Evolutionary conservation across 129 eudicot genomes (phyloP).

Genomic region (Flaveria sonorensis): DNA sequence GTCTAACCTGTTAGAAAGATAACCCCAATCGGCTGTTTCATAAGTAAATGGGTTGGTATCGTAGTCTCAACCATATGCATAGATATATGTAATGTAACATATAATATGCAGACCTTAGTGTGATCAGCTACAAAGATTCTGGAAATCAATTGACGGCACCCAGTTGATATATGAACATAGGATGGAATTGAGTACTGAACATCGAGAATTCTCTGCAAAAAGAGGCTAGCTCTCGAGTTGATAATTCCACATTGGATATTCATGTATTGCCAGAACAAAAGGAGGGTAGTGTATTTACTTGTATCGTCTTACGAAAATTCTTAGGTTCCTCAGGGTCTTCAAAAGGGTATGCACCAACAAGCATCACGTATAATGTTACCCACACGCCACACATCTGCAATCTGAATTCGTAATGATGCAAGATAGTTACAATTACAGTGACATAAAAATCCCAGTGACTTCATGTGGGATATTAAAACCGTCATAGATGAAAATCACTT

Average conservation of each 20-base stretch:
- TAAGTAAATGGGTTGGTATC: neutral
- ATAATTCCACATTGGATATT: neutral
- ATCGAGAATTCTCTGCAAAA: slow-evolving; percentile 70
- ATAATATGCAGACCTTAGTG: slow-evolving; percentile 55
- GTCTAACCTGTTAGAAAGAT: neutral
- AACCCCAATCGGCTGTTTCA: neutral
- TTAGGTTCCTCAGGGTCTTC: slow-evolving; percentile 78
- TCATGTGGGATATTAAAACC: neutral
- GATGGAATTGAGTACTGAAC: slow-evolving; percentile 92
- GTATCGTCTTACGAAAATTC: slow-evolving; percentile 77
- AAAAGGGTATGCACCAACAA: slow-evolving; percentile 93
- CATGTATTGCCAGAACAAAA: neutral
- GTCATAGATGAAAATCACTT: neutral
- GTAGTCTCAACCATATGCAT: neutral
- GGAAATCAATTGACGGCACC: slow-evolving; percentile 75
- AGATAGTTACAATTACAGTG: neutral
- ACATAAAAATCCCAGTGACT: neutral
- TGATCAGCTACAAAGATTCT: slow-evolving; percentile 88
- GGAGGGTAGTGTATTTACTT: slow-evolving; percentile 36
- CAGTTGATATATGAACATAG: slow-evolving; percentile 77
- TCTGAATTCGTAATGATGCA: slow-evolving; percentile 38
- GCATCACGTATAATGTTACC: slow-evolving; percentile 95
- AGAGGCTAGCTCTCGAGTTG: slow-evolving; percentile 28
- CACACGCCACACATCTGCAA: slow-evolving; percentile 98
- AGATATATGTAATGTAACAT: neutral